phyloP scores from a whole-genome alignment of 2,329 filamentous ascomycete genomes.

The Myotisia sp. region DNA sequence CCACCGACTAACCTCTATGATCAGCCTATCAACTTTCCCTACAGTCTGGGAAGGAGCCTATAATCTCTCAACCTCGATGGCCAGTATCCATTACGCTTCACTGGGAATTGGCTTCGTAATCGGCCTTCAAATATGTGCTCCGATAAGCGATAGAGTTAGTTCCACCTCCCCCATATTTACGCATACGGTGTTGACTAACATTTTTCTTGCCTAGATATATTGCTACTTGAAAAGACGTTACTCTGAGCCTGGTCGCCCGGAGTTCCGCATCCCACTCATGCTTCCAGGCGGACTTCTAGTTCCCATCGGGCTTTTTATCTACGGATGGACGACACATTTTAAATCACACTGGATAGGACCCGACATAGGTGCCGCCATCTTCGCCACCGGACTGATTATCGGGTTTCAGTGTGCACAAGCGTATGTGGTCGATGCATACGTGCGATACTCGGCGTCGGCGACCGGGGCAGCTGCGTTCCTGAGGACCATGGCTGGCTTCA shows the following conservation, averaged over 20 bases:
- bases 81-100: slow-evolving; percentile 50
- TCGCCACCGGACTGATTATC: slow-evolving; percentile 9
- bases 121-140: slow-evolving; percentile 30
- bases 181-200: background rate
- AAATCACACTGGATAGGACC: slow-evolving; percentile 45
- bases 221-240: slow-evolving; percentile 13
- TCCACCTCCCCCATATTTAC: background rate
- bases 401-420: slow-evolving; percentile 19
- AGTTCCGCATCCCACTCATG: slow-evolving; percentile 39
- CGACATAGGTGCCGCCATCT: slow-evolving; percentile 11
- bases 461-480: slow-evolving; percentile 35
- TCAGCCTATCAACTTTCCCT: slow-evolving; percentile 31
- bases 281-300: slow-evolving; percentile 41
- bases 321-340: slow-evolving; percentile 44
- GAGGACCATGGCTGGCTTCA: slow-evolving; percentile 33
- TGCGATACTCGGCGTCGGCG: slow-evolving; percentile 31
- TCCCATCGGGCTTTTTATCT: slow-evolving; percentile 43
- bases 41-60: slow-evolving; percentile 43
- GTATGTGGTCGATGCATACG: slow-evolving; percentile 45
- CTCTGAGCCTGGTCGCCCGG: slow-evolving; percentile 25
- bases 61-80: slow-evolving; percentile 41
- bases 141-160: slow-evolving; percentile 14
- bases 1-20: too few species aligned
- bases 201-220: slow-evolving; percentile 14
- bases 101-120: slow-evolving; percentile 46